Evolutionary conservation across 495 filamentous ascomycete genomes (phyloP).

Genomic region (Cairneyella variabilis): DNA sequence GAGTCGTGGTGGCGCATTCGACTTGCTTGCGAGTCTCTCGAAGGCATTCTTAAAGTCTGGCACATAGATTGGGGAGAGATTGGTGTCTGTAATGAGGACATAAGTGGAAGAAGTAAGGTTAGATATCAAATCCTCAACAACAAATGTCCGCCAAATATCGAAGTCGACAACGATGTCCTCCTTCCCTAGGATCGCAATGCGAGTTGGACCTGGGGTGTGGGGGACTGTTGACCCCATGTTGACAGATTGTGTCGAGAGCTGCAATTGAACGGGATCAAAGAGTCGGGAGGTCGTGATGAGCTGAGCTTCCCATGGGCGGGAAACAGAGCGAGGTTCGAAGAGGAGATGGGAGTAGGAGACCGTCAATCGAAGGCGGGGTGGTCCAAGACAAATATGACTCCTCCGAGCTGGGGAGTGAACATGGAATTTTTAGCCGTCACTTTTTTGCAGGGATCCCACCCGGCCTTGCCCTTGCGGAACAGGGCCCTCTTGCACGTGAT

Average conservation of each 20-base stretch:
- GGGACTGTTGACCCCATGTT: conserved; percentile 20
- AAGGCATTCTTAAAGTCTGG: conserved; percentile 73
- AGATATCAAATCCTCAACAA: conserved; percentile 75
- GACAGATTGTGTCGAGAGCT: too few relatives aligned
- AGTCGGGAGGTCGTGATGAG: not conserved
- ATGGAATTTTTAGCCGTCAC: too few relatives aligned
- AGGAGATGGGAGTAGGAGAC: too few relatives aligned
- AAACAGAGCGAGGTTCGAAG: too few relatives aligned
- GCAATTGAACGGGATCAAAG: too few relatives aligned
- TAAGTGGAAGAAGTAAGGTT: conserved; percentile 84
- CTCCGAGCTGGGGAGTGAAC: too few relatives aligned
- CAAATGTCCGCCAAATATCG: conserved; percentile 79
- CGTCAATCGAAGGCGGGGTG: too few relatives aligned
- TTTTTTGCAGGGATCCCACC: too few relatives aligned
- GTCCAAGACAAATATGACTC: too few relatives aligned
- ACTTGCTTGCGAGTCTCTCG: conserved; percentile 44
- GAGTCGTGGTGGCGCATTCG: conserved; percentile 59
- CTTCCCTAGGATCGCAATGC: conserved; percentile 49
- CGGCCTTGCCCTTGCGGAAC: too few relatives aligned
- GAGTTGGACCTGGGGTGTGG: conserved; percentile 36
- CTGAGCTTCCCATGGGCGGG: too few relatives aligned
- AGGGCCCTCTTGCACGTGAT: too few relatives aligned
- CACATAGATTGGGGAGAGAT: conserved; percentile 77
- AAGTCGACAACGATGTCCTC: conserved; percentile 91
- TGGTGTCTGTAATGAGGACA: conserved; percentile 93